Evolutionary conservation across 345 rosid genomes (phyloP), one percentile per base, ranked within the genome.

Genomic region (Gossypium mustelinum): DNA sequence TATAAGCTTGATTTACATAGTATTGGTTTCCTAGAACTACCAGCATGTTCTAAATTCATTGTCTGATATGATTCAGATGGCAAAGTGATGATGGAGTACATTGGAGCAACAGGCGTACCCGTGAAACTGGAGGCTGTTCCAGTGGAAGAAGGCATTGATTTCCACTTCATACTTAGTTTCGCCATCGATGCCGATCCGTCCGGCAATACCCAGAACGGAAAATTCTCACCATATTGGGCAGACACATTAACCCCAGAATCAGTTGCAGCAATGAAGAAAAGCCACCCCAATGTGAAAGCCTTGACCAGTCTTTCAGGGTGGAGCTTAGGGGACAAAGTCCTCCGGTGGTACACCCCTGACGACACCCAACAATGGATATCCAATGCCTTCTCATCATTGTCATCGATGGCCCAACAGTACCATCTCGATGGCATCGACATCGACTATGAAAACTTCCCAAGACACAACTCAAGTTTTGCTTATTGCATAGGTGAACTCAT

Each of bases 31-130:
- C 22, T 5, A 7, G 29, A 25, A 57, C 58, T 5, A 7, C 14
- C 61, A 57, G 61, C 61, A 57, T 57, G 61, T 61, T 51, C 44
- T 61, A 61, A 61, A 24, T 24, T 24, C 17, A 11, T 11, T 51
- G 50, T 45, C 50, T 45, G 50, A 45, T 61, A 61, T 41, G 50
- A 10, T 58, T 54, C 73, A 85, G 90, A 80, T 72, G 85, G 84
- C 22, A 85, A 85, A 74, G 88, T 87, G 77, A 86, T 89, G 87
- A 85, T 89, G 90, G 91, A 87, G 79, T 89, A 87, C 45, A 87
- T 89, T 9, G 90, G 90, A 55, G 90, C 89, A 6, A 79, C 89
- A 0, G 88, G 91, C 0, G 75, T 13, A 4, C 79, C 81, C 0
- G 81, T 89, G 2, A 75, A 18, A 12, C 85, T 89, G 8, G 82